Evolutionary conservation across 495 filamentous ascomycete genomes (phyloP).

Genomic region (Hypoxylon trugodes): DNA sequence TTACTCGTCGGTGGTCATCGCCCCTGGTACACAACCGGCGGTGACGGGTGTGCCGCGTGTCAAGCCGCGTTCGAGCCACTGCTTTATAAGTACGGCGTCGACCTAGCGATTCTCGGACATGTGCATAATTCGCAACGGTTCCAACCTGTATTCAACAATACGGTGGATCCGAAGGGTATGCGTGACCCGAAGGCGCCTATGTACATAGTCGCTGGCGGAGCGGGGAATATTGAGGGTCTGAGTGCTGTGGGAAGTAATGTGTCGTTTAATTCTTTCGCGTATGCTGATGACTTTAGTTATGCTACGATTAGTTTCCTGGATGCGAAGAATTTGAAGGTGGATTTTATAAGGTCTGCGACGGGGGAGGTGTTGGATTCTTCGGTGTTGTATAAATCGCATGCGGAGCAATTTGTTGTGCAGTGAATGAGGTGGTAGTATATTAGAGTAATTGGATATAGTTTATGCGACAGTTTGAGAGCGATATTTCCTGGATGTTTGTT

Average conservation of each 20-base stretch:
- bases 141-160: constrained; percentile 50
- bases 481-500: not conserved
- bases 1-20: constrained; percentile 67
- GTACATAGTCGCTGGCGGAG: constrained; percentile 62
- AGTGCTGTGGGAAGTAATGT: constrained; percentile 51
- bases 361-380: constrained; percentile 62
- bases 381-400: constrained; percentile 61
- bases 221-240: constrained; percentile 54
- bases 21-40: constrained; percentile 64
- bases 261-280: constrained; percentile 61
- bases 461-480: no score
- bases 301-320: constrained; percentile 49
- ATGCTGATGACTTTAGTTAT: constrained; percentile 66
- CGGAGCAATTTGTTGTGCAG: constrained; percentile 60
- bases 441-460: not conserved
- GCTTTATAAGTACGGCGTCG: constrained; percentile 67
- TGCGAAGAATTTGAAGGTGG: constrained; percentile 43
- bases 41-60: constrained; percentile 59
- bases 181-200: constrained; percentile 62
- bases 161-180: constrained; percentile 56
- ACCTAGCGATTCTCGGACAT: constrained; percentile 69
- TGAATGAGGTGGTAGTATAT: constrained; percentile 1
- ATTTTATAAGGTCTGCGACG: constrained; percentile 57
- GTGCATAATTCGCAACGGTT: constrained; percentile 65
- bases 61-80: constrained; percentile 66